Base-by-base conservation (phyloP, 192 early-diverging fungal genomes). In the Dissophora globulifera region DNA sequence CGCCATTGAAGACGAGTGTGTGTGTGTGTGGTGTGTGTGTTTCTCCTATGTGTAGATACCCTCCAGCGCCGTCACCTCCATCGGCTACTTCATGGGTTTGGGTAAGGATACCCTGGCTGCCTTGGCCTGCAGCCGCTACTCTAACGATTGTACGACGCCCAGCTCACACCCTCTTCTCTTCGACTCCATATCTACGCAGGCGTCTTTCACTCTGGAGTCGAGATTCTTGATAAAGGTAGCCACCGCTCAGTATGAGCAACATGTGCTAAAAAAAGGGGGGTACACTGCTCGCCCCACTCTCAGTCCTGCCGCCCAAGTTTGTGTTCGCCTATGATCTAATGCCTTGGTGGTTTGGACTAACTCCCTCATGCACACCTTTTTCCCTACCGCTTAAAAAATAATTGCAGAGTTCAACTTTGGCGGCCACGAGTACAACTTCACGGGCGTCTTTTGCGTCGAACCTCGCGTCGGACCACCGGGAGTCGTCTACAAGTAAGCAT, bases 371-470 rank as follows among this genome's bases (percentile, higher is more conserved):
- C 35, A 13, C 35, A 38, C 35, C 35, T 13, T 38, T 38, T 38
- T n/a, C n/a, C n/a, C n/a, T n/a, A n/a, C n/a, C n/a, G n/a, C n/a
- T n/a, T n/a, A n/a, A n/a, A n/a, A n/a, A n/a, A n/a, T n/a, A 53
- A 33, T 22, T 38, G n/a, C 43, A 81, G 80, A 82, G 58, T 82
- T 78, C 48, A 78, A 72, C 43, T 82, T 82, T 64, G 80, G 80
- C 40, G 80, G 80, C 26, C 80, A 82, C 54, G 80, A 78, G 30
- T 78, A 72, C 43, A 78, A 78, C 58, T 63, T 57, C 35, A 78
- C 80, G 12, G 80, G 80, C 13, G 80, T 82, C 17, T 82, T 82
- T 74, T 58, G 61, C 11, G 76, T 72, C 23, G 61, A 67, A 35
- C 80, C 80, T 26, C 60, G 60, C 32, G 58, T 67, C 5, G 80